A percentile compares a stretch with the other conserved stretches of the same genome.
Evolutionary conservation across 768 basidiomycete species (phyloP).

Genomic region (Agrocybe chaxingu): DNA sequence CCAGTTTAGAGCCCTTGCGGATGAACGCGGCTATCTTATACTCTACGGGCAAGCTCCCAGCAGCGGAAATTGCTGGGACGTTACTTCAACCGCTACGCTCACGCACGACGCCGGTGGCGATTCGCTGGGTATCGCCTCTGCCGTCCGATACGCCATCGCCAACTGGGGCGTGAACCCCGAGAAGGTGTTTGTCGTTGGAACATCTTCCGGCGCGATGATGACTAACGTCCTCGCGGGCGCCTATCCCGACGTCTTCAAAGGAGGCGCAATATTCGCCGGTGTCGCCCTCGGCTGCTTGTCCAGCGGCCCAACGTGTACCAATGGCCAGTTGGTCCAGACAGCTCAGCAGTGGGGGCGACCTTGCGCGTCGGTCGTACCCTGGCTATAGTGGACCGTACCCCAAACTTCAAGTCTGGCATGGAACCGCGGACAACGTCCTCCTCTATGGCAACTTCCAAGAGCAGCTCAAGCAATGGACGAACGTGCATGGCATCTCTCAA

Average conservation of each 20-base stretch:
- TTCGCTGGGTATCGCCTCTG: conserved; percentile 46
- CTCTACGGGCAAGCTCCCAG: conserved; percentile 25
- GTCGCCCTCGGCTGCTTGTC: conserved; percentile 52
- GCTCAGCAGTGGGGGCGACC: conserved; percentile 45
- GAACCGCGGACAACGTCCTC: conserved; percentile 52
- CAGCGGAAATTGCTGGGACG: conserved; percentile 49
- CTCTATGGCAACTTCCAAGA: conserved; percentile 50
- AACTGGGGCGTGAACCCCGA: conserved; percentile 43
- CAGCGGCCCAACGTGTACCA: conserved; percentile 39
- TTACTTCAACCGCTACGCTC: conserved; percentile 43
- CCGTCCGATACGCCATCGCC: conserved; percentile 44
- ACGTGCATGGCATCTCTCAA: conserved; percentile 42
- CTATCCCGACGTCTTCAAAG: conserved; percentile 52
- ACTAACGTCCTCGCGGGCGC: conserved; percentile 51
- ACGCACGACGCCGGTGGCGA: conserved; percentile 55
- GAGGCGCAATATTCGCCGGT: conserved; percentile 47
- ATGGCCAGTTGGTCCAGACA: conserved; percentile 40
- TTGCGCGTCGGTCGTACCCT: conserved; percentile 44
- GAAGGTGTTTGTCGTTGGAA: conserved; percentile 50
- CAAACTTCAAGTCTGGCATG: conserved; percentile 55
- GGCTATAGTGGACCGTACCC: conserved; percentile 54
- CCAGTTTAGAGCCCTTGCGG: too few relatives aligned
- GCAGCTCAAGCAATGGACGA: conserved; percentile 56
- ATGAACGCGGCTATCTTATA: too few relatives aligned
- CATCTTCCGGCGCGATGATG: conserved; percentile 59